Evolutionary conservation across 2,329 filamentous ascomycete genomes (phyloP).

Genomic region (Capronia coronata): DNA sequence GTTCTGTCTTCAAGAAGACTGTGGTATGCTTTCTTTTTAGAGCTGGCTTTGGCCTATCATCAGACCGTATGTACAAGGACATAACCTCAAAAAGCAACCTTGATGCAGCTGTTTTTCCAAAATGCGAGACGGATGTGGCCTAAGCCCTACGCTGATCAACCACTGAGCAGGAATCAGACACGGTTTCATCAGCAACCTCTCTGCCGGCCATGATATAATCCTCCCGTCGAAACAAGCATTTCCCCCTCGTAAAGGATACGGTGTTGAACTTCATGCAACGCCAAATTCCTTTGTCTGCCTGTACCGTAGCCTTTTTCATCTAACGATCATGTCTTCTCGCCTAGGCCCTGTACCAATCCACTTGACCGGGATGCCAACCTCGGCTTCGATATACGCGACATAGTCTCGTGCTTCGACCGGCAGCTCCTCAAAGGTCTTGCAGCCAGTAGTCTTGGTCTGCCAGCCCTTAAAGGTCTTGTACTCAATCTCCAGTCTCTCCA

Average conservation of each 20-base stretch:
- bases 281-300: not conserved
- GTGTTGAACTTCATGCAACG: not conserved
- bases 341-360: constrained; percentile 59
- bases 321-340: constrained; percentile 56
- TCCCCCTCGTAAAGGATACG: not conserved
- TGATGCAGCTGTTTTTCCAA: not conserved
- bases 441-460: constrained; percentile 54
- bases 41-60: not conserved
- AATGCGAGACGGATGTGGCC: not conserved
- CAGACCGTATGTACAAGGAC: constrained; percentile 4
- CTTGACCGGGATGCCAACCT: constrained; percentile 53
- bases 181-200: not conserved
- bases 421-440: constrained; percentile 51
- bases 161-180: too few species aligned
- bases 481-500: constrained; percentile 46
- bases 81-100: not conserved
- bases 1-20: not conserved
- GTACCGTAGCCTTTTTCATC: constrained; percentile 27
- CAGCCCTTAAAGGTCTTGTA: constrained; percentile 57
- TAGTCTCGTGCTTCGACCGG: constrained; percentile 54
- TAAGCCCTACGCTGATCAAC: not conserved
- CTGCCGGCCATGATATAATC: not conserved
- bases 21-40: not conserved
- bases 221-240: not conserved
- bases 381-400: constrained; percentile 54